These are phyloP conservation scores for Ajuga chamaepitys DNA, from an alignment of 257 asterid genomes.

Conservation along the genomic window DNA sequence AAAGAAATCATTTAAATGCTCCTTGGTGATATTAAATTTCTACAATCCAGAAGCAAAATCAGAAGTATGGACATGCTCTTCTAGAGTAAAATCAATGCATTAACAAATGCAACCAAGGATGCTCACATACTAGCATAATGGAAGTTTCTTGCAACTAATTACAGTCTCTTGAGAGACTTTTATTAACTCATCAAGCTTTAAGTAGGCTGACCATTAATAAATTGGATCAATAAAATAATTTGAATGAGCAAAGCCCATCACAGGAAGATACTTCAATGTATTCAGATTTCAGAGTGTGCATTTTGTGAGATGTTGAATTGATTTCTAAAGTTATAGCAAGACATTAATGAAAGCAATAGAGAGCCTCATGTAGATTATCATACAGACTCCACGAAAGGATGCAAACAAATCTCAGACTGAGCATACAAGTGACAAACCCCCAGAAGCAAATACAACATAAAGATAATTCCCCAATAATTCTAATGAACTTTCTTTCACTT, in stretches of 20 bases:
- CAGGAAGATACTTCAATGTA: background rate
- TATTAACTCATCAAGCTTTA: slow-evolving; percentile 11
- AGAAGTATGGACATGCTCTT: slow-evolving; percentile 11
- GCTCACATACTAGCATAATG: background rate
- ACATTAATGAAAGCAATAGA: background rate
- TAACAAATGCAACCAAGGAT: background rate
- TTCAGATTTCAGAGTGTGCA: background rate
- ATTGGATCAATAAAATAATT: background rate
- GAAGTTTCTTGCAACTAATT: slow-evolving; percentile 1
- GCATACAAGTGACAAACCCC: background rate
- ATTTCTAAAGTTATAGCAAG: background rate
- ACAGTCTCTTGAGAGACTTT: background rate
- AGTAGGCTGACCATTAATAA: background rate
- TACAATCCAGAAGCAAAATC: slow-evolving; percentile 26
- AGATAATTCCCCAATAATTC: slow-evolving; percentile 5
- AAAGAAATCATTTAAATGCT: slow-evolving; percentile 68
- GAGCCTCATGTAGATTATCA: background rate
- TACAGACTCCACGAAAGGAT: background rate
- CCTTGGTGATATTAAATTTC: slow-evolving; percentile 64
- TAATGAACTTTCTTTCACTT: background rate
- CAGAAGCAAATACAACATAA: background rate
- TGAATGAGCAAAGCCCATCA: background rate
- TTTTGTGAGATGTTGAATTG: background rate
- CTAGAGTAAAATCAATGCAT: slow-evolving; percentile 6
- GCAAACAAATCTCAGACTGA: background rate